These are phyloP conservation scores for Ogataea trehaloabstinens DNA, from an alignment of 805 yeast genomes.

Conservation along the genomic window DNA sequence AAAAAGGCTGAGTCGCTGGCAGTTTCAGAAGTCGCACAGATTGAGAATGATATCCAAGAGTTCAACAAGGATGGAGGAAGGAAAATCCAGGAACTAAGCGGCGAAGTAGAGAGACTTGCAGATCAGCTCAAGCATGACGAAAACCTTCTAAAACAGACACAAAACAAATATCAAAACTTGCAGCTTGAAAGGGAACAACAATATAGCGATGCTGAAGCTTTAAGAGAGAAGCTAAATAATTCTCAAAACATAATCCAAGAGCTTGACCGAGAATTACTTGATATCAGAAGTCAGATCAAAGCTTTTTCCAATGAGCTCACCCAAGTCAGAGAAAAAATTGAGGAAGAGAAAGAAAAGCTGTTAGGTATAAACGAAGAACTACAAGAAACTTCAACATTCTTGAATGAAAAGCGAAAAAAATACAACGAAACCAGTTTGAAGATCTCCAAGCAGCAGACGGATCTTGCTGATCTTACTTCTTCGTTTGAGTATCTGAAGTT, in stretches of 20 bases:
- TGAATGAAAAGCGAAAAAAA: constrained; percentile 43
- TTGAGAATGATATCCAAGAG: constrained; percentile 79
- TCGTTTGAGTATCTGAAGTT: constrained; percentile 27
- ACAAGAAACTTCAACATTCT: constrained; percentile 48
- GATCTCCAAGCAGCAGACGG: constrained; percentile 53
- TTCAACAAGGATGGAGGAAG: constrained; percentile 76
- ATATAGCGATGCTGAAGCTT: constrained; percentile 49
- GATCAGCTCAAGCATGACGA: constrained; percentile 37
- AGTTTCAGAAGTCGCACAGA: constrained; percentile 44
- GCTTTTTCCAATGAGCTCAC: constrained; percentile 28
- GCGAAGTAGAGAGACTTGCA: constrained; percentile 46
- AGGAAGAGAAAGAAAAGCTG: constrained; percentile 56
- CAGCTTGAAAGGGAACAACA: constrained; percentile 73
- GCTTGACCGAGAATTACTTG: constrained; percentile 26
- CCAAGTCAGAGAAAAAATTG: constrained; percentile 36
- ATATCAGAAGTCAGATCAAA: constrained; percentile 26
- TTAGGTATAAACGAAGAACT: constrained; percentile 77
- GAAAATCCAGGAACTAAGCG: constrained; percentile 64
- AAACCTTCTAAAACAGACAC: constrained; percentile 41
- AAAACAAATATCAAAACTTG: constrained; percentile 56
- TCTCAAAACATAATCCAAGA: constrained; percentile 35
- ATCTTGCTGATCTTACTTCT: constrained; percentile 38
- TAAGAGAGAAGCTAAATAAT: constrained; percentile 42
- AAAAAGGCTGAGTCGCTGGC: constrained; percentile 31
- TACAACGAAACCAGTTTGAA: constrained; percentile 49